These are phyloP conservation scores for Colletotrichum sp. DNA, from an alignment of 2,329 filamentous ascomycete genomes.

Conservation along the genomic window DNA sequence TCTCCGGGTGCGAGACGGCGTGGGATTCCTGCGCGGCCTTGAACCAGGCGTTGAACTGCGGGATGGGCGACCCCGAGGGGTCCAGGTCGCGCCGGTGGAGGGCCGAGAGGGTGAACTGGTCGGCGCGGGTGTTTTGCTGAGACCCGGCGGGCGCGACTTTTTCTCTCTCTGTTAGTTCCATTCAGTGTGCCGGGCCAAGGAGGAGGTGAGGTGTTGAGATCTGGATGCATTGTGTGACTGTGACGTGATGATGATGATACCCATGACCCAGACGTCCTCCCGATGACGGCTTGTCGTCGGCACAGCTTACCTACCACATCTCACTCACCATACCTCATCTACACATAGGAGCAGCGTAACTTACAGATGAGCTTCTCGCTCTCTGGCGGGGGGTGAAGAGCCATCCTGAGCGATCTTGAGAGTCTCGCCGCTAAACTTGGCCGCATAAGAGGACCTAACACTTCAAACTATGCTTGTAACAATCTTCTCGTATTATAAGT, in stretches of 20 bases:
- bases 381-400: conserved; percentile 45
- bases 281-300: background rate
- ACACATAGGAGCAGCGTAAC: conserved; percentile 19
- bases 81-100: conserved; percentile 68
- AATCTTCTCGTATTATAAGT: background rate
- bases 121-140: conserved; percentile 66
- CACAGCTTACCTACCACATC: background rate
- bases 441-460: background rate
- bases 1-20: conserved; percentile 78
- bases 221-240: background rate
- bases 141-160: conserved; percentile 70
- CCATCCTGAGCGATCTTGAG: conserved; percentile 41
- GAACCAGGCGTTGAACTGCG: conserved; percentile 94
- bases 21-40: conserved; percentile 62
- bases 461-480: background rate
- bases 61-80: conserved; percentile 64
- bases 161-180: conserved; percentile 6
- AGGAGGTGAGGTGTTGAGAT: background rate
- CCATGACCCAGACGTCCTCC: background rate
- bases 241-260: background rate
- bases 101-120: conserved; percentile 72
- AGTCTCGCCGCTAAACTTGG: conserved; percentile 1
- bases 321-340: background rate
- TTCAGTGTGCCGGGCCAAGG: background rate
- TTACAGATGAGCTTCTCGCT: conserved; percentile 55